Percentiles rank a stretch among this genome's conserved stretches.
Evolutionary conservation across 192 early-diverging fungal genomes (phyloP).

Genomic region (Dissophora globulifera): DNA sequence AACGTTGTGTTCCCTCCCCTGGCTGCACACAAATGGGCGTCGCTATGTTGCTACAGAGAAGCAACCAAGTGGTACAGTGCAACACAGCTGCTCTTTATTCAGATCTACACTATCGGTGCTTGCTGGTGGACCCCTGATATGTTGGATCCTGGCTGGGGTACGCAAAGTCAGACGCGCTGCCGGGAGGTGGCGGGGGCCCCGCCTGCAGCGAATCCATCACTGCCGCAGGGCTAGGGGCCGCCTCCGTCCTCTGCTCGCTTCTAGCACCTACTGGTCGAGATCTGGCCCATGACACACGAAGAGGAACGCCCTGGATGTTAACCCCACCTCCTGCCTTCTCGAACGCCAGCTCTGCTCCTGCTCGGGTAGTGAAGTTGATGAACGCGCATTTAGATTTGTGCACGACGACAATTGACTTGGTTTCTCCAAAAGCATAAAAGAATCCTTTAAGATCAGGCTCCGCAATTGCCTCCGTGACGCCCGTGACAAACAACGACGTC

Average conservation of each 20-base stretch:
- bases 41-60: too few species aligned
- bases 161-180: slow-evolving; percentile 20
- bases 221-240: slow-evolving; percentile 14
- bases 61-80: too few species aligned
- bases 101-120: too few species aligned
- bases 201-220: slow-evolving; percentile 50
- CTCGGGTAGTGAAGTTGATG: slow-evolving; percentile 85
- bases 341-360: slow-evolving; percentile 88
- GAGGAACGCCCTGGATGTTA: slow-evolving; percentile 73
- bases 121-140: slow-evolving; percentile 58
- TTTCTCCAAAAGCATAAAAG: slow-evolving; percentile 89
- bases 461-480: slow-evolving; percentile 76
- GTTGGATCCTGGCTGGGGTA: slow-evolving; percentile 63
- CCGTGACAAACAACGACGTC: slow-evolving; percentile 89
- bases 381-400: slow-evolving; percentile 89
- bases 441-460: slow-evolving; percentile 75
- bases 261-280: slow-evolving; percentile 77
- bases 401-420: slow-evolving; percentile 87
- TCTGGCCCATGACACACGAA: slow-evolving; percentile 89
- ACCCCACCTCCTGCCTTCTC: slow-evolving; percentile 75
- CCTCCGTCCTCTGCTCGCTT: slow-evolving; percentile 56
- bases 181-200: slow-evolving; percentile 56
- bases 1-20: too few species aligned
- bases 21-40: too few species aligned
- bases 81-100: too few species aligned